A percentile compares a stretch with the other conserved stretches of the same genome.
Conservation (phyloP, 2,329 filamentous ascomycete genomes). For the Chlorencoelia australis region DNA sequence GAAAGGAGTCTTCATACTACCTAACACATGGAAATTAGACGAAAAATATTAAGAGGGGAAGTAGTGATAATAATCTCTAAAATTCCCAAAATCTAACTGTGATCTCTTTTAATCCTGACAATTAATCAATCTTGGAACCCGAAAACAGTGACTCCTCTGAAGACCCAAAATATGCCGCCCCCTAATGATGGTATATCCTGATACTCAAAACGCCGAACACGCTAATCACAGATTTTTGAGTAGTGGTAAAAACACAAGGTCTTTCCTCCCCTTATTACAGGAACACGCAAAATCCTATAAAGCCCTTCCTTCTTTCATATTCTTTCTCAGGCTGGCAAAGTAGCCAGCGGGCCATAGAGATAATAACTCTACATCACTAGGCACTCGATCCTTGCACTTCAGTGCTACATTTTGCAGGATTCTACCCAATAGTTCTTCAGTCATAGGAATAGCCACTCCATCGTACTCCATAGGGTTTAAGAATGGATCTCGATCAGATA, state of each 20-base stretch:
- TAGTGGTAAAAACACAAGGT: conserved; percentile 4
- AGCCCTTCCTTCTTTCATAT: conserved; percentile 17
- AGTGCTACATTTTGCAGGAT: conserved; percentile 54
- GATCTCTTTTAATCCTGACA: too few species aligned
- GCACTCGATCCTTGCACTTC: conserved; percentile 47
- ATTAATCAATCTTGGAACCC: too few species aligned
- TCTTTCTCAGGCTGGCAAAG: conserved; percentile 43
- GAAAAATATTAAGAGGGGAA: too few species aligned
- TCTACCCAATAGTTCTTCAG: conserved; percentile 49
- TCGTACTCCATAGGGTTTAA: conserved; percentile 49
- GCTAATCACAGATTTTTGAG: conserved; percentile 5
- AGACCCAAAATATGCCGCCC: too few species aligned
- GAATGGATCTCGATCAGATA: conserved; percentile 50
- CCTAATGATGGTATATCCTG: conserved; percentile 16
- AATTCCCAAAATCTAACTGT: too few species aligned
- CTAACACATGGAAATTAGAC: too few species aligned
- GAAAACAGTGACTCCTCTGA: too few species aligned
- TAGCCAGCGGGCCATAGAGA: conserved; percentile 51
- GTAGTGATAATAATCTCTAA: too few species aligned
- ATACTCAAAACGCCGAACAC: conserved; percentile 4
- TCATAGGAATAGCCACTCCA: conserved; percentile 43
- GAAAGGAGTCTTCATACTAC: too few species aligned
- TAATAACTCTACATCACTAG: conserved; percentile 46
- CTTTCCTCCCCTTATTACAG: background rate
- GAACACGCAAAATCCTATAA: conserved; percentile 8